Conservation (phyloP, 2,329 filamentous ascomycete genomes). For the Colletotrichum tropicicola region DNA sequence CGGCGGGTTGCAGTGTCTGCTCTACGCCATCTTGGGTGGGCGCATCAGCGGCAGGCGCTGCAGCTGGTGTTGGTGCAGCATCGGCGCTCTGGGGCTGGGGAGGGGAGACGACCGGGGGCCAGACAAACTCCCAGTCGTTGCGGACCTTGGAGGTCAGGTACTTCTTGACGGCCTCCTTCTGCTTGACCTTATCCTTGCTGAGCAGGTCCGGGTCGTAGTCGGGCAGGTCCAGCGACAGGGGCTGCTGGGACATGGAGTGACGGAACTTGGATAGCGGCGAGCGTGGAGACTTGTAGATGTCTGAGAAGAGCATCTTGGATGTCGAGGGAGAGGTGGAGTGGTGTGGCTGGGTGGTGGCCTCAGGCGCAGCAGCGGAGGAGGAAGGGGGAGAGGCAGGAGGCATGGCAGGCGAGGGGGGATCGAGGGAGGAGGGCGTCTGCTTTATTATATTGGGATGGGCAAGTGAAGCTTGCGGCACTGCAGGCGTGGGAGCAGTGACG, state of each 20-base stretch:
- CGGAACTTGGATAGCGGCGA: constrained; percentile 63
- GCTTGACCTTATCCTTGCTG: constrained; percentile 68
- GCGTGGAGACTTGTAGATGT: constrained; percentile 65
- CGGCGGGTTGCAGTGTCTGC: background rate
- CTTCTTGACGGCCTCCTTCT: constrained; percentile 69
- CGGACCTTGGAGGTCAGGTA: constrained; percentile 63
- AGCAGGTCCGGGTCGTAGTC: constrained; percentile 69
- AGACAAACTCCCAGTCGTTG: constrained; percentile 68
- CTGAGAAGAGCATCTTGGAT: constrained; percentile 65
- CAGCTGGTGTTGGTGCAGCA: background rate
- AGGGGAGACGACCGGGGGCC: constrained; percentile 50
- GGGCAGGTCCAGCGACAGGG: constrained; percentile 40
- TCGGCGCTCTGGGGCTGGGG: background rate
- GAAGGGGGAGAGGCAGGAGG: background rate
- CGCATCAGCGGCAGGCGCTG: constrained; percentile 5
- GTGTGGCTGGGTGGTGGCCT: constrained; percentile 11
- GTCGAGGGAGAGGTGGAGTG: constrained; percentile 20
- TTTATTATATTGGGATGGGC: constrained; percentile 19
- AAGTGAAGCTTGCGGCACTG: constrained; percentile 22
- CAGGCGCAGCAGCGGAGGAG: constrained; percentile 12
- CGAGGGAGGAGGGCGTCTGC: background rate
- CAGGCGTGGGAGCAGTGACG: constrained; percentile 21
- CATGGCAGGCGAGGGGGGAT: background rate
- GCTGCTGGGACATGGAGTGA: constrained; percentile 36
- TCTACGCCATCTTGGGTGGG: background rate